Conservation (phyloP, 2,329 filamentous ascomycete species). For the Claviceps sp. region DNA sequence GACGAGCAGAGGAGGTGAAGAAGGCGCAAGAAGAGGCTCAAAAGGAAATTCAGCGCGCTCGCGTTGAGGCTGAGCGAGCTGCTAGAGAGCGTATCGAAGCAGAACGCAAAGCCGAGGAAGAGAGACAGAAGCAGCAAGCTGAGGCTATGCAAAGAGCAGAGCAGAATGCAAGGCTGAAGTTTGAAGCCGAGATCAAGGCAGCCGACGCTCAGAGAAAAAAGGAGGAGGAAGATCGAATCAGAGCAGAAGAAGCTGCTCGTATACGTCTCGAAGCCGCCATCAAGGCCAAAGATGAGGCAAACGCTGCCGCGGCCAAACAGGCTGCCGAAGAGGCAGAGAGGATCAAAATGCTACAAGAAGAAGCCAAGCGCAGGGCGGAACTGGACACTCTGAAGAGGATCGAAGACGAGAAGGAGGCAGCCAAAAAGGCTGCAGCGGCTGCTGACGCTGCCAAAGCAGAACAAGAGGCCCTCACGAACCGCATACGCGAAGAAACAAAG, state of each 20-base stretch:
- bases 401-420: slow-evolving; percentile 27
- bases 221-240: slow-evolving; percentile 24
- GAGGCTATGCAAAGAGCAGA: slow-evolving; percentile 23
- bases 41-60: slow-evolving; percentile 34
- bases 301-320: slow-evolving; percentile 26
- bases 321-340: slow-evolving; percentile 30
- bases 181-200: slow-evolving; percentile 27
- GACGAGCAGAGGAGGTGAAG: slow-evolving; percentile 26
- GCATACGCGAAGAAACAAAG: slow-evolving; percentile 42
- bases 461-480: slow-evolving; percentile 47
- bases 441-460: slow-evolving; percentile 35
- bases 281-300: slow-evolving; percentile 27
- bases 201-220: slow-evolving; percentile 29
- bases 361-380: slow-evolving; percentile 24
- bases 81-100: slow-evolving; percentile 32
- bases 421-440: slow-evolving; percentile 25
- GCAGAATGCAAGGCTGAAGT: slow-evolving; percentile 22
- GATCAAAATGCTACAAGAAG: slow-evolving; percentile 23
- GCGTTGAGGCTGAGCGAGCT: slow-evolving; percentile 29
- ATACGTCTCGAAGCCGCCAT: slow-evolving; percentile 28
- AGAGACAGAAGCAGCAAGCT: slow-evolving; percentile 23
- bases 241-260: slow-evolving; percentile 35
- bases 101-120: slow-evolving; percentile 31
- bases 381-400: slow-evolving; percentile 26
- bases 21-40: slow-evolving; percentile 31